A percentile compares a stretch with the other conserved stretches of the same genome.
Evolutionary conservation across 2,329 filamentous ascomycete genomes (phyloP).

Genomic region (Thielaviopsis populi): DNA sequence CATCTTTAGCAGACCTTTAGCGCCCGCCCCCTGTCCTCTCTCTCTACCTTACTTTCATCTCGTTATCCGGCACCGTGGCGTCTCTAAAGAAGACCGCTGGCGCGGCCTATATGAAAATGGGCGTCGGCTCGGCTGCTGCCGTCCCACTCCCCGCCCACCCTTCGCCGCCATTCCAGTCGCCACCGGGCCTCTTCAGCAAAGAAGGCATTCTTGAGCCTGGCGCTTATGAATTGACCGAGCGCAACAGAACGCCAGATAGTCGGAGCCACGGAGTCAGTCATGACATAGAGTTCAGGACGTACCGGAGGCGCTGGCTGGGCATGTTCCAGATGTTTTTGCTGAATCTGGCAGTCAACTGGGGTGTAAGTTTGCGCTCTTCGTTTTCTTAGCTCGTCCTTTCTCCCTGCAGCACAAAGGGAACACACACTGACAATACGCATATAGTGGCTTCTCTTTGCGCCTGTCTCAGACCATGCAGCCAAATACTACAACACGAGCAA

Average conservation of each 20-base stretch:
- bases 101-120: conserved; percentile 12
- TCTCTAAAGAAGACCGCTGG: neutral
- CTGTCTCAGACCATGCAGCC: conserved; percentile 60
- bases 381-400: neutral
- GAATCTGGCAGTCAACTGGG: conserved; percentile 91
- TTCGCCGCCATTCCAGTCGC: neutral
- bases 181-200: neutral
- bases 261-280: neutral
- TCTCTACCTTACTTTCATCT: neutral
- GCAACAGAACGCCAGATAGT: conserved; percentile 10
- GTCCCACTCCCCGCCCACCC: neutral
- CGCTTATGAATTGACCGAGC: neutral
- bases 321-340: conserved; percentile 68
- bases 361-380: conserved; percentile 53
- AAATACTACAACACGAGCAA: conserved; percentile 61
- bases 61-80: neutral
- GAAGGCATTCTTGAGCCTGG: conserved; percentile 4
- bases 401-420: neutral
- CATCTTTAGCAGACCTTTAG: neutral
- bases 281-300: conserved; percentile 31
- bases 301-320: conserved; percentile 82
- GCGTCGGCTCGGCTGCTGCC: neutral
- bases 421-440: conserved; percentile 11
- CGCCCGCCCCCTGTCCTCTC: too few species aligned
- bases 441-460: conserved; percentile 84